phyloP scores from a whole-genome alignment of 2,329 filamentous ascomycete genomes.

The Ophioceras dolichostomum region DNA sequence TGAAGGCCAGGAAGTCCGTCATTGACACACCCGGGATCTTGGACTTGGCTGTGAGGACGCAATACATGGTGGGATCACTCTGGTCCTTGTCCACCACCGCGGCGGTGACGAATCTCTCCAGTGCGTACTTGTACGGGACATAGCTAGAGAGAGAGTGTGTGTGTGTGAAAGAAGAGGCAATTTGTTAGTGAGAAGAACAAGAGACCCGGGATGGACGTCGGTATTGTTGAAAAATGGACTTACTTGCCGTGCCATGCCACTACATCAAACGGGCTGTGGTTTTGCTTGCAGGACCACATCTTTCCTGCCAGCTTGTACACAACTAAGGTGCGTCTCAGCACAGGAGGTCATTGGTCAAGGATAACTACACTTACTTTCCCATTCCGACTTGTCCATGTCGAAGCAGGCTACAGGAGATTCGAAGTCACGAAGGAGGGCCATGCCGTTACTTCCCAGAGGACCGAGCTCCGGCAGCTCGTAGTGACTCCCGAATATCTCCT shows the following conservation, averaged over 20 bases:
- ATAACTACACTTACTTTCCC: conserved; percentile 22
- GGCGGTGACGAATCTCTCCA: conserved; percentile 44
- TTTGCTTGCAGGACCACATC: conserved; percentile 47
- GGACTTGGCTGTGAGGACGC: conserved; percentile 49
- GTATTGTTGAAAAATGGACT: too few species aligned
- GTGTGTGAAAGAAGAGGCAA: too few species aligned
- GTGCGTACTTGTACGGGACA: conserved; percentile 44
- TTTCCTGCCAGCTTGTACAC: conserved; percentile 50
- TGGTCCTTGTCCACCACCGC: conserved; percentile 50
- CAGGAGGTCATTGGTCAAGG: too few species aligned
- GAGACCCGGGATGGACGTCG: too few species aligned
- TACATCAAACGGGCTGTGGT: conserved; percentile 58
- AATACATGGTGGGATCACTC: conserved; percentile 54
- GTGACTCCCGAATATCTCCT: conserved; percentile 53
- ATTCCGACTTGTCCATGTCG: conserved; percentile 38
- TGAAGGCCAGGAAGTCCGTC: conserved; percentile 56
- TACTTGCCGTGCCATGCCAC: conserved; percentile 11
- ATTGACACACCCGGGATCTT: conserved; percentile 39
- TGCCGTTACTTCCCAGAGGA: conserved; percentile 51
- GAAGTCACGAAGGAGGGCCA: conserved; percentile 56
- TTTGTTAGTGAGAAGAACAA: too few species aligned
- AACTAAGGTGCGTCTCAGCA: conserved; percentile 16
- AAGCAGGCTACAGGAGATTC: conserved; percentile 47
- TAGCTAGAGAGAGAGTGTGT: conserved; percentile 30
- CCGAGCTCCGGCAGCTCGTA: conserved; percentile 57